Percentiles rank a stretch among this genome's conserved stretches.
Conservation (phyloP, 129 eudicot species). For the Arctium lappa region DNA sequence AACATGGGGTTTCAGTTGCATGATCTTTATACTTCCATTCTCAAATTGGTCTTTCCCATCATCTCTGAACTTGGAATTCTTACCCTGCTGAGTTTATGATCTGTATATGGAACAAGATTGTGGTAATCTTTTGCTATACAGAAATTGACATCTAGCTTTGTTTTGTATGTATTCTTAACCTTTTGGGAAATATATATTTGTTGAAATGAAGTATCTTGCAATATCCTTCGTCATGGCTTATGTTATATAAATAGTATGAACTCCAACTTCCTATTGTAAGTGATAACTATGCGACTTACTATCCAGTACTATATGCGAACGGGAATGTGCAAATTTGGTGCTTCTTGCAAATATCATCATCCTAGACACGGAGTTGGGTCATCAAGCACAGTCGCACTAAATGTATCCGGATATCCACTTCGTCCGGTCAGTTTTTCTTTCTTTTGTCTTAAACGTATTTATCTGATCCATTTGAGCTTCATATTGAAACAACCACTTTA, state of each 20-base stretch:
- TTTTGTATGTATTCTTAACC: not conserved
- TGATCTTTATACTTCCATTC: not conserved
- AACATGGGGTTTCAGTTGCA: not conserved
- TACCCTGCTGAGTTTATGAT: not conserved
- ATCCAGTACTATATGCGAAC: slow-evolving; percentile 82
- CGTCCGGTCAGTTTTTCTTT: slow-evolving; percentile 55
- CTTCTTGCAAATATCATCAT: slow-evolving; percentile 88
- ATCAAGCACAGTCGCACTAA: slow-evolving; percentile 44
- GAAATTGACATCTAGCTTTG: not conserved
- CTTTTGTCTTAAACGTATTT: not conserved
- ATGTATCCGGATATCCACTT: slow-evolving; percentile 76
- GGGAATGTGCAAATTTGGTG: slow-evolving; percentile 80
- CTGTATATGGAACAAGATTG: not conserved
- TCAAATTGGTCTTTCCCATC: slow-evolving; percentile 8
- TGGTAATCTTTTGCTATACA: not conserved
- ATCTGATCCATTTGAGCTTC: not conserved
- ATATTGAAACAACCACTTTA: not conserved
- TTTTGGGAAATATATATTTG: not conserved
- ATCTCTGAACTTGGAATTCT: not conserved
- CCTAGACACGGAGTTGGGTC: slow-evolving; percentile 79
- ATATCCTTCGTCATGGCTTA: not conserved
- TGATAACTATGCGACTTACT: slow-evolving; percentile 9
- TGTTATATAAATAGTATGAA: not conserved
- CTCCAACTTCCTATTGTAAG: not conserved
- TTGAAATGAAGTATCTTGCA: not conserved